Percentiles rank a stretch among this genome's conserved stretches.
phyloP scores from a whole-genome alignment of 768 basidiomycete species.

The Filobasidium floriforme region DNA sequence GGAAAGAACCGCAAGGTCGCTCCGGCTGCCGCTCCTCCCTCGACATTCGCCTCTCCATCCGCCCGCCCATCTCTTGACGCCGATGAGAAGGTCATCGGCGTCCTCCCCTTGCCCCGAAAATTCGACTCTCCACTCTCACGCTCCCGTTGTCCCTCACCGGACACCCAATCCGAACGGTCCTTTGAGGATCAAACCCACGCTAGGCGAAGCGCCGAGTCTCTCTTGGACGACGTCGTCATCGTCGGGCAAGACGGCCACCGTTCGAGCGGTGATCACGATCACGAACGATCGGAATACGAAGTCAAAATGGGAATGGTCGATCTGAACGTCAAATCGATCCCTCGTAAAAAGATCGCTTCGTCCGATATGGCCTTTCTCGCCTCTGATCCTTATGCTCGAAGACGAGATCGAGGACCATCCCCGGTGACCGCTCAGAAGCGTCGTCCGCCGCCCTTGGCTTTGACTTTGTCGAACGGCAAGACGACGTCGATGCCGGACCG shows the following conservation, averaged over 20 bases:
- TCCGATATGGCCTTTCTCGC: slow-evolving; percentile 12
- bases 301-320: neutral
- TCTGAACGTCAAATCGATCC: neutral
- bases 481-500: slow-evolving; percentile 11
- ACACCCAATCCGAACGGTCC: neutral
- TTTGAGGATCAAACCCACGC: neutral
- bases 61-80: neutral
- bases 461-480: slow-evolving; percentile 7
- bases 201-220: neutral
- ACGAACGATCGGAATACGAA: no score
- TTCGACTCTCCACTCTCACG: neutral
- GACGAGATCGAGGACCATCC: neutral
- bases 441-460: slow-evolving; percentile 10
- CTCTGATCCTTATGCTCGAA: slow-evolving; percentile 14
- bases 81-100: neutral
- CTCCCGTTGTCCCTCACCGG: neutral
- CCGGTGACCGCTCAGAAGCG: neutral
- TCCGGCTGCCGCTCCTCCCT: neutral
- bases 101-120: neutral
- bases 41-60: neutral
- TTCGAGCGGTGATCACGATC: slow-evolving; percentile 1
- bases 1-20: neutral
- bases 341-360: neutral
- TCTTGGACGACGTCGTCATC: slow-evolving; percentile 12
- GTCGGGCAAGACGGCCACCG: neutral